These are phyloP conservation scores for Trametes villosa DNA, from an alignment of 768 basidiomycete genomes.

Conservation along the genomic window DNA sequence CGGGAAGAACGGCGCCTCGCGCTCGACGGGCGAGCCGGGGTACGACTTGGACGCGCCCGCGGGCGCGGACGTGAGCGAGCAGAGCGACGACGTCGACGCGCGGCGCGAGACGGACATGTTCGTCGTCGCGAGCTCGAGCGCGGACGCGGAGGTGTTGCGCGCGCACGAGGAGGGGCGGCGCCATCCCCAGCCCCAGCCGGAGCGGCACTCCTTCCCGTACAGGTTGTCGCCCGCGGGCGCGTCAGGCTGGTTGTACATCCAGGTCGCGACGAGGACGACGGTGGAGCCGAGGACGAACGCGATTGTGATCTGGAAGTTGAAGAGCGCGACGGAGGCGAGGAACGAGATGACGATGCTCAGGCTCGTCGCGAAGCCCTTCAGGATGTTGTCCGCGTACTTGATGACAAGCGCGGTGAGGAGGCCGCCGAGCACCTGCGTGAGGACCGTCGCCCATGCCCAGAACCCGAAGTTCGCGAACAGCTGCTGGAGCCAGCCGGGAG, in stretches of 20 bases:
- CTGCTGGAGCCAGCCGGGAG: slow-evolving; percentile 41
- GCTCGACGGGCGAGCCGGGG: slow-evolving; percentile 32
- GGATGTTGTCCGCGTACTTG: slow-evolving; percentile 90
- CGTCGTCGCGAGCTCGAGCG: slow-evolving; percentile 29
- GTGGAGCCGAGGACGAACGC: slow-evolving; percentile 85
- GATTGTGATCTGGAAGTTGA: slow-evolving; percentile 85
- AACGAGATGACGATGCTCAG: slow-evolving; percentile 95
- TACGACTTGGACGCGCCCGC: slow-evolving; percentile 23
- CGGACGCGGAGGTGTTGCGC: slow-evolving; percentile 30
- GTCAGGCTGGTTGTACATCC: slow-evolving; percentile 86
- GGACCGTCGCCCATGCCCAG: slow-evolving; percentile 92
- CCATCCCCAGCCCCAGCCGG: slow-evolving; percentile 32
- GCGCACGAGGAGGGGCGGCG: slow-evolving; percentile 19
- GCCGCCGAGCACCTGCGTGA: slow-evolving; percentile 89
- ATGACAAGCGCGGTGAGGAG: slow-evolving; percentile 92
- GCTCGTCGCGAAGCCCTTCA: slow-evolving; percentile 95
- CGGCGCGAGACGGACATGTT: slow-evolving; percentile 31
- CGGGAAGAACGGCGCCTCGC: slow-evolving; percentile 29
- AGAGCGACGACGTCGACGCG: slow-evolving; percentile 35
- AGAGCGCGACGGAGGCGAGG: slow-evolving; percentile 87
- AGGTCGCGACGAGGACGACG: slow-evolving; percentile 86
- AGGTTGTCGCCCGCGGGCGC: slow-evolving; percentile 17
- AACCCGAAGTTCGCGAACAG: slow-evolving; percentile 85
- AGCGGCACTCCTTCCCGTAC: slow-evolving; percentile 15
- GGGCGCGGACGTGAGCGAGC: slow-evolving; percentile 27